phyloP scores from a whole-genome alignment of 2,329 filamentous ascomycete species.

The Trichoderma atroviride region DNA sequence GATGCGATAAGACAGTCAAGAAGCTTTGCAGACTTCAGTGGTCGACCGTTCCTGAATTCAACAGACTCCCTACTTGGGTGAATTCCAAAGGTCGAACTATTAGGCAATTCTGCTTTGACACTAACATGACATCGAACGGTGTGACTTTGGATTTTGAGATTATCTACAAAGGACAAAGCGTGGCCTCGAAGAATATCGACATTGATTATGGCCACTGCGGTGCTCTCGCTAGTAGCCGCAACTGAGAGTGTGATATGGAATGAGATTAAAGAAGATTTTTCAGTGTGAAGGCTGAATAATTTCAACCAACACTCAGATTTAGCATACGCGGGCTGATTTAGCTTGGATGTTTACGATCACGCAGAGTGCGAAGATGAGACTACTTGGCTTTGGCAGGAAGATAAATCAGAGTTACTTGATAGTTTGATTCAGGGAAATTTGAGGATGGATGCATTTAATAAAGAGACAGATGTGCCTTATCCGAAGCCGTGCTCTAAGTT shows the following conservation, averaged over 20 bases:
- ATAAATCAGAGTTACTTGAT: background rate
- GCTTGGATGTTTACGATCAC: background rate
- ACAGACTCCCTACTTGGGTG: constrained; percentile 7
- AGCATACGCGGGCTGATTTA: background rate
- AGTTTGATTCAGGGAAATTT: background rate
- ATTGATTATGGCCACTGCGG: constrained; percentile 25
- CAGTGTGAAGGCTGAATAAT: fast-evolving
- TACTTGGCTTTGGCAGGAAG: background rate
- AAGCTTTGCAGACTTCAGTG: constrained; percentile 18
- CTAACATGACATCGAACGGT: constrained; percentile 26
- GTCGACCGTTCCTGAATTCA: constrained; percentile 18
- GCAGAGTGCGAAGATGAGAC: background rate
- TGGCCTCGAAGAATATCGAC: constrained; percentile 24
- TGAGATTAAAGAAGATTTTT: no score
- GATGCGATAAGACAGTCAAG: constrained; percentile 27
- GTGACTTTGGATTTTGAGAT: constrained; percentile 28
- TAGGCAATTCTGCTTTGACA: constrained; percentile 4
- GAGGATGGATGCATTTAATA: background rate
- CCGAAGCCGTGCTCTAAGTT: background rate
- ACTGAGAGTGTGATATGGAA: background rate
- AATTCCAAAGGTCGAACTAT: background rate
- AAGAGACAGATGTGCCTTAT: background rate
- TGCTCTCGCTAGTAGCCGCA: background rate
- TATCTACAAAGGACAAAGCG: constrained; percentile 5
- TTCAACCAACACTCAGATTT: fast-evolving